Evolutionary conservation across 129 eudicot species (phyloP), one percentile per base, ranked within the genome.

Genomic region (Lonicera japonica): DNA sequence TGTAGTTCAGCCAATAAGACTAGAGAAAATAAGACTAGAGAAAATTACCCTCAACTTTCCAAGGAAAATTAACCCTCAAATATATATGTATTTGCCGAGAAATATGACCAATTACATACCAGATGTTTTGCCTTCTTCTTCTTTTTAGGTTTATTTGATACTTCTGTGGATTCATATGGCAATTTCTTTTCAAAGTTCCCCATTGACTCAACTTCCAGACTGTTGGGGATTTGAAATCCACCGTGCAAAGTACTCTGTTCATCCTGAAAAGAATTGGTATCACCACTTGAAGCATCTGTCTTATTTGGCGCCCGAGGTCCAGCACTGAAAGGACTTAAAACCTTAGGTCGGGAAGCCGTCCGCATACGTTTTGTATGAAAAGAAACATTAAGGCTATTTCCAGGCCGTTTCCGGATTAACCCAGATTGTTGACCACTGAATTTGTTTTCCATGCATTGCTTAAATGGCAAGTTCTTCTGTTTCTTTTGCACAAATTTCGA

Each of bases 241-340:
- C 89, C 96, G 68, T 73, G 91, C 12, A 85, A 66, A 66, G 80
- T 85, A 60, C 82, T 80, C 55, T 76, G 96, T 69, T 88, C 99
- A 77, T 94, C 99, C 82, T 94, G 99, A 74, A 80, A 94, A 34
- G 96, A 94, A 72, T 75, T 83, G 21, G 95, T 88, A 71, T 88
- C 99, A 58, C 95, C 96, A 79, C 99, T 94, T 63, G 99, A 88
- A 67, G 95, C 96, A 72, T 85, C 99, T 43, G 91, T 57, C 81
- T 81, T 91, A 70, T 59, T 75, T 60, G 88, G 91, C 19, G 77
- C 62, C 73, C 79, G 96, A 62, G 87, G 36, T 52, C 85, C 96
- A 41, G 76, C 81, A 76, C 73, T 73, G 50, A 80, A 88, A 20
- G 96, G 95, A 67, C 95, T 82, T 19, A 63, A 18, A 58, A 85